Conservation (phyloP, 2,329 filamentous ascomycete genomes). For the Trichoderma brevicompactum region DNA sequence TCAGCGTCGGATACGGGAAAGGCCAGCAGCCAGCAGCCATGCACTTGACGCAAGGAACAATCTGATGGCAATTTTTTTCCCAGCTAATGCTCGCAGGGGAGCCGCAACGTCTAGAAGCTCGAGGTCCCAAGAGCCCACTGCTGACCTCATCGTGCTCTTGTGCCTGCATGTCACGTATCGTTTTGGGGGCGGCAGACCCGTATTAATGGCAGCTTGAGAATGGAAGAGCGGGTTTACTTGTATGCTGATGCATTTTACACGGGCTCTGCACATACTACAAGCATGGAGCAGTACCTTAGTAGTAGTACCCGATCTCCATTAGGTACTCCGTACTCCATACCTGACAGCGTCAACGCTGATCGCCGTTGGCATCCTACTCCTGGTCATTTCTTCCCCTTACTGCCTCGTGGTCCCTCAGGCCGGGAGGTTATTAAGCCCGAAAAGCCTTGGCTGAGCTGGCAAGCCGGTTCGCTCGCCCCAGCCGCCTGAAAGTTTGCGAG, state of each 20-base stretch:
- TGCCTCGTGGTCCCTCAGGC: not conserved
- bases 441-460: slow-evolving; percentile 1
- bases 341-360: slow-evolving; percentile 1
- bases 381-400: slow-evolving; percentile 23
- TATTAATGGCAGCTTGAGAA: not conserved
- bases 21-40: not conserved
- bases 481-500: slow-evolving; percentile 11
- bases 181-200: not conserved
- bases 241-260: too few relatives aligned
- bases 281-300: too few relatives aligned
- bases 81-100: slow-evolving; percentile 1
- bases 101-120: slow-evolving; percentile 21
- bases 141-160: slow-evolving; percentile 25
- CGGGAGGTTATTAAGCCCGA: slow-evolving; percentile 1
- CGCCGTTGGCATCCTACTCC: slow-evolving; percentile 11
- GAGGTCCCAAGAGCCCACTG: slow-evolving; percentile 13
- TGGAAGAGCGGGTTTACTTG: not conserved
- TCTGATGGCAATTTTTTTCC: slow-evolving; percentile 4
- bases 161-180: slow-evolving; percentile 22
- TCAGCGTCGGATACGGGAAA: slow-evolving; percentile 21
- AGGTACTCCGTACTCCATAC: too few relatives aligned
- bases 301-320: not conserved
- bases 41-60: slow-evolving; percentile 27
- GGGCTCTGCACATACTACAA: too few relatives aligned
- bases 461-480: slow-evolving; percentile 1